Evolutionary conservation across 805 yeast species (phyloP).

Genomic region (Suhomyces vadensis): DNA sequence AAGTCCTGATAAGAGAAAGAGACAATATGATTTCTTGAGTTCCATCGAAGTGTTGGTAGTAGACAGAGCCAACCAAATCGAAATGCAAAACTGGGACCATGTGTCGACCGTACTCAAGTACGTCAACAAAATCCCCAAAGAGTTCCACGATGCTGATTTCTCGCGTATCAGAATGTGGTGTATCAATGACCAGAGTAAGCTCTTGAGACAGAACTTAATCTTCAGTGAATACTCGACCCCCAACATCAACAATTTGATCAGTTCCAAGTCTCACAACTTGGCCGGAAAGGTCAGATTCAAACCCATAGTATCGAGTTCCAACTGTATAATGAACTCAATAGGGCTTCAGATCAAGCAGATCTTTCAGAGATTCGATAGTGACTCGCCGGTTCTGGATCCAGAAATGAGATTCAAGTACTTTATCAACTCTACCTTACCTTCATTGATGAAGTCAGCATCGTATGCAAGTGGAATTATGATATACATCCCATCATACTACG

Average conservation of each 20-base stretch:
- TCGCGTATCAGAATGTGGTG: conserved; percentile 91
- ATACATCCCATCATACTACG: conserved; percentile 84
- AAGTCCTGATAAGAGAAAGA: conserved; percentile 51
- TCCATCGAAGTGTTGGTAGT: conserved; percentile 81
- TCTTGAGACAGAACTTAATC: conserved; percentile 74
- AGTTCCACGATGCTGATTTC: conserved; percentile 81
- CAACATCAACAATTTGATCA: conserved; percentile 63
- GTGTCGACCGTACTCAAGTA: conserved; percentile 63
- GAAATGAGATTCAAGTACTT: conserved; percentile 82
- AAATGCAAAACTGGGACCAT: conserved; percentile 94
- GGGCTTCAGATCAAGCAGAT: conserved; percentile 69
- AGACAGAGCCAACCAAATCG: conserved; percentile 83
- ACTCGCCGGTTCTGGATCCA: conserved; percentile 64
- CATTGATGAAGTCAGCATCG: conserved; percentile 59
- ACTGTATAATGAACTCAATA: conserved; percentile 60
- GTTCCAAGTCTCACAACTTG: conserved; percentile 51
- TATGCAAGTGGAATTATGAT: conserved; percentile 75
- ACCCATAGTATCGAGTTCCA: conserved; percentile 41
- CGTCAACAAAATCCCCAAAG: conserved; percentile 74
- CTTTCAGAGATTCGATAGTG: conserved; percentile 68
- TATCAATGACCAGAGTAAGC: conserved; percentile 74
- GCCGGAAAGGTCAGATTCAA: conserved; percentile 63
- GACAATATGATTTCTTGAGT: conserved; percentile 79
- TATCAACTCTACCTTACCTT: conserved; percentile 70
- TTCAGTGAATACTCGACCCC: conserved; percentile 82